Percentiles rank a stretch among this genome's conserved stretches.
Evolutionary conservation across 2,329 filamentous ascomycete species (phyloP).

Genomic region (Rhynchosporium secalis): DNA sequence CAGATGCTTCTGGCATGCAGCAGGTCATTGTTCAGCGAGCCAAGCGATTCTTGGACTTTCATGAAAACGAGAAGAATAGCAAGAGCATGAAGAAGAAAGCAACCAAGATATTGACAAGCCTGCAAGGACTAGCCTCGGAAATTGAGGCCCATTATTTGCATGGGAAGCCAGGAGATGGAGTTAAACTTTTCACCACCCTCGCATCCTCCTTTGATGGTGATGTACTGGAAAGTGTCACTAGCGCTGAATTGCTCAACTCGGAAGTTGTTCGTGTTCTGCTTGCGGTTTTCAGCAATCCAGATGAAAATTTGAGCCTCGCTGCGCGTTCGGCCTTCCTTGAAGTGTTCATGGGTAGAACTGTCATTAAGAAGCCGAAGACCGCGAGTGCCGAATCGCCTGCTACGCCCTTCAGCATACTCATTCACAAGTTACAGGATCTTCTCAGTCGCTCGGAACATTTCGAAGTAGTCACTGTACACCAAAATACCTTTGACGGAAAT

Average conservation of each 20-base stretch:
- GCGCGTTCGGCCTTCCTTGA: conserved; percentile 84
- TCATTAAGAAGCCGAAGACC: conserved; percentile 62
- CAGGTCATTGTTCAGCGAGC: conserved; percentile 75
- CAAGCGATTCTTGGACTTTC: conserved; percentile 78
- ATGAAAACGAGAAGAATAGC: conserved; percentile 74
- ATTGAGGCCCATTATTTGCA: conserved; percentile 71
- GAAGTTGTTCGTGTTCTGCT: conserved; percentile 84
- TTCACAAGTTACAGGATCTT: conserved; percentile 93
- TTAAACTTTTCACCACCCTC: conserved; percentile 69
- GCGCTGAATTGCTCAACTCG: conserved; percentile 88
- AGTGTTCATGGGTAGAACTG: conserved; percentile 81
- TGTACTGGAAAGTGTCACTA: conserved; percentile 89
- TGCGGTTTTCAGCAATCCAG: conserved; percentile 73
- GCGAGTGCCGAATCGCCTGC: conserved; percentile 67
- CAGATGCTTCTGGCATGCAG: conserved; percentile 59
- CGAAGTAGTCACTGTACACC: conserved; percentile 92
- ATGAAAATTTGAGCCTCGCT: conserved; percentile 59
- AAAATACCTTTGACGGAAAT: conserved; percentile 86
- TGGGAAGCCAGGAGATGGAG: conserved; percentile 55
- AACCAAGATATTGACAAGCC: conserved; percentile 67
- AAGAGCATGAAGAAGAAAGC: conserved; percentile 79
- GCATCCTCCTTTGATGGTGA: conserved; percentile 86
- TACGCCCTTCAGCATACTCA: conserved; percentile 86
- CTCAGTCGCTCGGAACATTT: conserved; percentile 97
- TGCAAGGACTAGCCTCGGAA: conserved; percentile 70